Evolutionary conservation across 139 green algal species (phyloP).

Genomic region (Mesotaenium endlicherianum): DNA sequence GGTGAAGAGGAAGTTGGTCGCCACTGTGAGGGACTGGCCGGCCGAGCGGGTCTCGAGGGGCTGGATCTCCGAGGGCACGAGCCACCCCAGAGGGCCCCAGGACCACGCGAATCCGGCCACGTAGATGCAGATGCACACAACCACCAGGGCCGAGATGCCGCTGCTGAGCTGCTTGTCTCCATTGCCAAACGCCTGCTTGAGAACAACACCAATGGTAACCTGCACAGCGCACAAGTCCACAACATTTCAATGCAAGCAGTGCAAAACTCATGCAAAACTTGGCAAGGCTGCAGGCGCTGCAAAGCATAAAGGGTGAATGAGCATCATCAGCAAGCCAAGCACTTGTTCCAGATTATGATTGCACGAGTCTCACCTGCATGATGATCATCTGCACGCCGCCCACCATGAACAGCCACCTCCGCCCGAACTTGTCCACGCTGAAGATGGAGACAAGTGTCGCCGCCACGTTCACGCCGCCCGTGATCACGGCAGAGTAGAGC

Average conservation of each 20-base stretch:
- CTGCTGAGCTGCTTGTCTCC: too few relatives aligned
- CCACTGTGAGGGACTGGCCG: constrained; percentile 40
- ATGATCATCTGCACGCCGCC: constrained; percentile 69
- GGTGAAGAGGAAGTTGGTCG: constrained; percentile 48
- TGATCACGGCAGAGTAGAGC: constrained; percentile 64
- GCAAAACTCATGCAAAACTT: too few relatives aligned
- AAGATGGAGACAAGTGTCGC: constrained; percentile 64
- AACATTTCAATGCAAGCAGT: too few relatives aligned
- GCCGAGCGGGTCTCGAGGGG: constrained; percentile 42
- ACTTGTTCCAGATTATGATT: too few relatives aligned
- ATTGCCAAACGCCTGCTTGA: too few relatives aligned
- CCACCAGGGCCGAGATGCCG: too few relatives aligned
- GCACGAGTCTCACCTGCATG: too few relatives aligned
- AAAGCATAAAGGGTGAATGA: too few relatives aligned
- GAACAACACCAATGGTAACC: too few relatives aligned
- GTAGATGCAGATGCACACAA: constrained; percentile 74
- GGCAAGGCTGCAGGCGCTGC: too few relatives aligned
- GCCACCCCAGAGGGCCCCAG: constrained; percentile 72
- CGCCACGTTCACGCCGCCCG: constrained; percentile 60
- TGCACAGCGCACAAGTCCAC: too few relatives aligned
- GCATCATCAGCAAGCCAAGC: too few relatives aligned
- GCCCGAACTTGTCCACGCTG: constrained; percentile 60
- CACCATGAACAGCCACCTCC: constrained; percentile 61
- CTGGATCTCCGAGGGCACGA: constrained; percentile 49
- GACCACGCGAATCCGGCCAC: constrained; percentile 73